Evolutionary conservation across 2,329 filamentous ascomycete genomes (phyloP).

Genomic region (Clonostachys byssicola): DNA sequence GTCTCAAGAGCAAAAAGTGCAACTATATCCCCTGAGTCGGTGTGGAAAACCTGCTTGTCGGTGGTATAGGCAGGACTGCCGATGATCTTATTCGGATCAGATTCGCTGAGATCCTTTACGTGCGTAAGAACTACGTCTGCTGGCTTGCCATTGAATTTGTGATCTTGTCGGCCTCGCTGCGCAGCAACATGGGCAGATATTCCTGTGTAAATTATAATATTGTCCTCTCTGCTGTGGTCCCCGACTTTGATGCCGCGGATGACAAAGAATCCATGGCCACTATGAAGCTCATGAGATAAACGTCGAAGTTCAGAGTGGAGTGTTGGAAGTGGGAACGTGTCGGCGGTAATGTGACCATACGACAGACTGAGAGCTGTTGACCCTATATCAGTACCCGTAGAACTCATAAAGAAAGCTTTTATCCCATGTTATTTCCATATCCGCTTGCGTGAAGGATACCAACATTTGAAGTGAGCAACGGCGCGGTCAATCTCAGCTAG

Average conservation of each 20-base stretch:
- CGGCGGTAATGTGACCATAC: slow-evolving; percentile 35
- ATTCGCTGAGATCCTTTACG: slow-evolving; percentile 53
- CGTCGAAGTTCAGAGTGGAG: slow-evolving; percentile 44
- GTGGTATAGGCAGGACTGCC: slow-evolving; percentile 55
- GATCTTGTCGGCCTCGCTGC: slow-evolving; percentile 48
- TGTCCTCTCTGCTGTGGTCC: slow-evolving; percentile 50
- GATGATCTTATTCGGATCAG: slow-evolving; percentile 29
- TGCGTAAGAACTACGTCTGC: slow-evolving; percentile 53
- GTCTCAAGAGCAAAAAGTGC: slow-evolving; percentile 52
- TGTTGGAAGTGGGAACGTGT: slow-evolving; percentile 51
- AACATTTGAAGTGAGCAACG: slow-evolving; percentile 35
- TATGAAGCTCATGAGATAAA: slow-evolving; percentile 50
- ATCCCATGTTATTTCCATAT: background rate
- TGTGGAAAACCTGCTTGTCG: slow-evolving; percentile 61
- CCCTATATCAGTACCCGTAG: background rate
- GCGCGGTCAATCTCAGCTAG: slow-evolving; percentile 42
- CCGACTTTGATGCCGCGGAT: slow-evolving; percentile 52
- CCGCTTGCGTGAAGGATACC: slow-evolving; percentile 1
- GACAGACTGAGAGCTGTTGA: slow-evolving; percentile 13
- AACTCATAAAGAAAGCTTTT: background rate
- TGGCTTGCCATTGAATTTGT: slow-evolving; percentile 32
- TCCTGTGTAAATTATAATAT: slow-evolving; percentile 55
- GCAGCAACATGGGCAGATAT: slow-evolving; percentile 54
- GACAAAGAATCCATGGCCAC: slow-evolving; percentile 57
- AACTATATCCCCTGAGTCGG: slow-evolving; percentile 55